These are phyloP conservation scores for Aspergillus avenaceus DNA, from an alignment of 495 filamentous ascomycete species.

Conservation along the genomic window DNA sequence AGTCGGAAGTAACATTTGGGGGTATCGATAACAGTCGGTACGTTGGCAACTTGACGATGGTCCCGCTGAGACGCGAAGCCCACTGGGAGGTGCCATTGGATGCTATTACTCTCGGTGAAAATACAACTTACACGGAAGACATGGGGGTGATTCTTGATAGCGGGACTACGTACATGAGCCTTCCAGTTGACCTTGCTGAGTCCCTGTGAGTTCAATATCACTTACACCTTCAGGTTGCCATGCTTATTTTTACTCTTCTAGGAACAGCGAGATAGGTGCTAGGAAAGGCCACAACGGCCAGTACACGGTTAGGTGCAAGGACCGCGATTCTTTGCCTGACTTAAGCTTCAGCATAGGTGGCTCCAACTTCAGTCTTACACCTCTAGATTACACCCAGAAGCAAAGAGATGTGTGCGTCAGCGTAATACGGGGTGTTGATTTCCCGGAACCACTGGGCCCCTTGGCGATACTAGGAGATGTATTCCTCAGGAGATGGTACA, in stretches of 20 bases:
- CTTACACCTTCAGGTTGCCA: not conserved
- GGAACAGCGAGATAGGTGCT: conserved; percentile 93
- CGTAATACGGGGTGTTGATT: conserved; percentile 96
- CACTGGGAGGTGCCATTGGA: conserved; percentile 99
- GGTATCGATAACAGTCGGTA: conserved; percentile 84
- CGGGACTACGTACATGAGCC: conserved; percentile 93
- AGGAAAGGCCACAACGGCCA: conserved; percentile 95
- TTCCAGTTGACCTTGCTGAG: conserved; percentile 87
- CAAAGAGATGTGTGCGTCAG: conserved; percentile 93
- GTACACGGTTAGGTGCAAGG: conserved; percentile 85
- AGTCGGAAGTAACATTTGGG: conserved; percentile 88
- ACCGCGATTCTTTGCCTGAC: conserved; percentile 77
- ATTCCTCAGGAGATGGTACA: conserved; percentile 96
- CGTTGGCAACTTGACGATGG: conserved; percentile 82
- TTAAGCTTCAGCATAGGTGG: conserved; percentile 83
- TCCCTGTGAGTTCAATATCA: conserved; percentile 57
- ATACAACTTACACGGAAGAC: conserved; percentile 79
- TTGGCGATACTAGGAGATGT: conserved; percentile 95
- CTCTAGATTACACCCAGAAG: conserved; percentile 94
- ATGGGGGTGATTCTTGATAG: conserved; percentile 97
- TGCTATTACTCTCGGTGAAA: conserved; percentile 78
- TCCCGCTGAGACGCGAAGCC: conserved; percentile 93
- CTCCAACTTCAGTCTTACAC: conserved; percentile 81
- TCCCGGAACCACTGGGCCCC: conserved; percentile 88
- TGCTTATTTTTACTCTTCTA: conserved; percentile 26